A percentile compares a stretch with the other conserved stretches of the same genome.
These are phyloP conservation scores for Coccomyxa sp. DNA, from an alignment of 139 green algal genomes.

Conservation along the genomic window DNA sequence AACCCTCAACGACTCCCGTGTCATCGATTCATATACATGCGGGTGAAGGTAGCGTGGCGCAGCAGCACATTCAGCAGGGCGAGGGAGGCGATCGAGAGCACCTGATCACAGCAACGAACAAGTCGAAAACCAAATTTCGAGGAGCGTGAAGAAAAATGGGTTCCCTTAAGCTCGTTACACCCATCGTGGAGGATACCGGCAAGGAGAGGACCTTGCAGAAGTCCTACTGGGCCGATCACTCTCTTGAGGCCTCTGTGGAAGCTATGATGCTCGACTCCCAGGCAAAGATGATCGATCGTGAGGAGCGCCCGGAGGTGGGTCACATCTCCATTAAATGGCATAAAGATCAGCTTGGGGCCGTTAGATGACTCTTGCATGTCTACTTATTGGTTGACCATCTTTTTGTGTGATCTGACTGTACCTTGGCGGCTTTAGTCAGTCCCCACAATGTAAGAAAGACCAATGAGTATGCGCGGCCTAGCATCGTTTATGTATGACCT, in stretches of 20 bases:
- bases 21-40: too few relatives aligned
- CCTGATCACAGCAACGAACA: background rate
- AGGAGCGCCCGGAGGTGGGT: conserved; percentile 80
- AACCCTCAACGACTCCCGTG: too few relatives aligned
- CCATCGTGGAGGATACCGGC: background rate
- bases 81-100: conserved; percentile 9
- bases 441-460: background rate
- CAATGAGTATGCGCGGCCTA: background rate
- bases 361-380: too few relatives aligned
- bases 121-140: background rate
- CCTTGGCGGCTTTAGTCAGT: background rate
- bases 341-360: too few relatives aligned
- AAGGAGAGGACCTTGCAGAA: conserved; percentile 55
- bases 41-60: too few relatives aligned
- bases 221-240: conserved; percentile 77
- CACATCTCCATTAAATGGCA: too few relatives aligned
- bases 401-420: background rate
- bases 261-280: conserved; percentile 88
- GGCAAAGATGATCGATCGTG: conserved; percentile 64
- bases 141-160: background rate
- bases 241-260: conserved; percentile 61
- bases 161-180: background rate
- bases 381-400: background rate
- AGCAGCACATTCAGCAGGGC: conserved; percentile 17
- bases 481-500: too few relatives aligned